Percentiles rank a stretch among this genome's conserved stretches.
Conservation (phyloP, 768 basidiomycete genomes). For the Artomyces pyxidatus region DNA sequence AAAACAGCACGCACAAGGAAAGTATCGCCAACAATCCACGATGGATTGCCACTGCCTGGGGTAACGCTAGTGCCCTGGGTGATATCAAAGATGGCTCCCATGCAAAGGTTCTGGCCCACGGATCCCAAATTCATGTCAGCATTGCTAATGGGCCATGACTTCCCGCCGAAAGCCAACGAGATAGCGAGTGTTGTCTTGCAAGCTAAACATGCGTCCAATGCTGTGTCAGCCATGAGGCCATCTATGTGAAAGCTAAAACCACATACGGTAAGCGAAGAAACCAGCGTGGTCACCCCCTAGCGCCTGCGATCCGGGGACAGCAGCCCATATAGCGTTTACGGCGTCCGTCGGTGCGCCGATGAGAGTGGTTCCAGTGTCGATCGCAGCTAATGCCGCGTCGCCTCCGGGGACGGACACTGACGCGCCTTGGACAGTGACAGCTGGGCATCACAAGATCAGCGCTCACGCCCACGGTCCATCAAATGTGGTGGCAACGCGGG, state of each 20-base stretch:
- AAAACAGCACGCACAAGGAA: conserved; percentile 41
- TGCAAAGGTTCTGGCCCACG: conserved; percentile 38
- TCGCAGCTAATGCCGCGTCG: conserved; percentile 51
- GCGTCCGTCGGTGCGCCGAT: conserved; percentile 73
- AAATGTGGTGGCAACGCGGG: not conserved
- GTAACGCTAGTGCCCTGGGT: conserved; percentile 38
- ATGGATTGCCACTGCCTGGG: conserved; percentile 23
- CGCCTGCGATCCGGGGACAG: conserved; percentile 48
- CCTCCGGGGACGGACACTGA: conserved; percentile 36
- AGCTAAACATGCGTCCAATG: conserved; percentile 44
- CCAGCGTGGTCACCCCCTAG: conserved; percentile 45
- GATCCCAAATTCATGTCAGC: conserved; percentile 76
- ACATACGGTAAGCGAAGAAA: conserved; percentile 76
- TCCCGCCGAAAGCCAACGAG: conserved; percentile 70
- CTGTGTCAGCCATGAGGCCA: conserved; percentile 1
- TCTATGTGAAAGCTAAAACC: not conserved
- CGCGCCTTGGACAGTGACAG: conserved; percentile 51
- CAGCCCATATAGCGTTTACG: conserved; percentile 53
- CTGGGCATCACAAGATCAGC: conserved; percentile 27
- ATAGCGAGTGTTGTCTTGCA: conserved; percentile 51
- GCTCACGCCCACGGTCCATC: not conserved
- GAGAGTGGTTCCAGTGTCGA: conserved; percentile 93
- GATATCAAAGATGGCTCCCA: conserved; percentile 72
- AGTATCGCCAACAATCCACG: conserved; percentile 40
- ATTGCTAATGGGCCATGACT: conserved; percentile 65